Base-by-base conservation (phyloP, 495 filamentous ascomycete species). In the Melanomma pulvis-pyrius region DNA sequence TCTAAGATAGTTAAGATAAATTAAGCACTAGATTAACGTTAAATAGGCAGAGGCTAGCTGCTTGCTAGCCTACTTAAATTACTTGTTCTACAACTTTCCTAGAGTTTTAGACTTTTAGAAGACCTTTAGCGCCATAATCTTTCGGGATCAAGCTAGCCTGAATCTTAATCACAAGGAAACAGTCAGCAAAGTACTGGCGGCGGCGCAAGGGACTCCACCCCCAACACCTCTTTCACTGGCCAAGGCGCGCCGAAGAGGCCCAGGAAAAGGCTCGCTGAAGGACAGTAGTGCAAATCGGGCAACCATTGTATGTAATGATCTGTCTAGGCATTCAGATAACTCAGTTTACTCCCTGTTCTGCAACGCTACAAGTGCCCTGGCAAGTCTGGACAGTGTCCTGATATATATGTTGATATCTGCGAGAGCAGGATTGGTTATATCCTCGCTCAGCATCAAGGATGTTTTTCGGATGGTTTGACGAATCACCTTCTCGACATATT, bases 361-460 rank as follows among this genome's bases (percentile, higher is more conserved):
- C 58, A 61, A 61, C 44, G 58, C 41, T 61, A 51, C 58, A 61
- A 50, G 24, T 61, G 44, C 58, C 44, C 58, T 61, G 44, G 17
- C 12, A 36, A 61, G 58, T 61, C 58, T 61, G 44, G 58, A 61
- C 24, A 61, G 26, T 61, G 44, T 61, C 58, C 44, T 44, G 2
- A 61, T 34, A 34, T 61, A 61, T 5, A 51, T 61, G 19, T 61
- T 61, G 44, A 61, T 61, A 5, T 61, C 58, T 51, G 44, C 44
- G 44, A 50, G 58, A 12, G 58, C 41, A 61, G 30, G 48, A 50
- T 61, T 25, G 28, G 13, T 51, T 2, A 61, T 61, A 51, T 61
- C 58, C 58, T 61, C 46, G 58, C 58, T 61, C 44, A 61, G 58
- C 58, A 51, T 61, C 26, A 61, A 24, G 41, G 58, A 61, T 61